Base-by-base conservation (phyloP, 768 basidiomycete genomes). In the Lactifluus volemus region DNA sequence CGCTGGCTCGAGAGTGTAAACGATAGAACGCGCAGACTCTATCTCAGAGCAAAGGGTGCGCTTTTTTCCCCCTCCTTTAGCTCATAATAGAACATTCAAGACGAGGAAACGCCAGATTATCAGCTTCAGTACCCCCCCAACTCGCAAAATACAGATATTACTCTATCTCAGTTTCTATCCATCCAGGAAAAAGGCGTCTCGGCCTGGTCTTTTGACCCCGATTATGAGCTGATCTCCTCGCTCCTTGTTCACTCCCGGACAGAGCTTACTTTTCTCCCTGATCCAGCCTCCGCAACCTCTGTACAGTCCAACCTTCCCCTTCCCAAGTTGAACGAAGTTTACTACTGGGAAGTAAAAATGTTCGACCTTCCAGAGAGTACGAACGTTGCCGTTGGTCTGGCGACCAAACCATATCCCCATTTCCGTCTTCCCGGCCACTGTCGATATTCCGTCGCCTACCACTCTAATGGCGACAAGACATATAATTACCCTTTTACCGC, bases 161-260 rank as follows among this genome's bases (percentile, higher is more conserved):
- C 96, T 1, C 79, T 99, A 55, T 96, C 96, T 9, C 97, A 99
- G 70, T 98, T 98, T 75, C 85, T 99, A 21, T 94, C 95, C 30
- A 99, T 99, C 60, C 97, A 99, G 72, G 97, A 99, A 75, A 99
- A 99, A 70, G 97, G 97, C 66, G 96, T 99, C 49, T 96, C 95
- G 30, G 97, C 97, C 17, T 99, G 97, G 97, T 94, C 86, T 42
- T 99, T 99, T 70, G 97, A 99, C 72, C 97, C 97, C 39, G 97
- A 98, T 72, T 98, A 95, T 71, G 95, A 98, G 74, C 88, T 92
- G 55, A 84, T 94, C 71, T 88, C 90, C 65, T 92, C 91, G 8
- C 80, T 98, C 49, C 82, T 98, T 45, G 96, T 99, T 53, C 93
- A 97, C 68, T 86, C 91, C 21, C 85, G 97, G 52, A 99, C 97